Percentiles rank a stretch among this genome's conserved stretches.
These are phyloP conservation scores for Phoma sp. DNA, from an alignment of 2,329 filamentous ascomycete species.

Conservation along the genomic window DNA sequence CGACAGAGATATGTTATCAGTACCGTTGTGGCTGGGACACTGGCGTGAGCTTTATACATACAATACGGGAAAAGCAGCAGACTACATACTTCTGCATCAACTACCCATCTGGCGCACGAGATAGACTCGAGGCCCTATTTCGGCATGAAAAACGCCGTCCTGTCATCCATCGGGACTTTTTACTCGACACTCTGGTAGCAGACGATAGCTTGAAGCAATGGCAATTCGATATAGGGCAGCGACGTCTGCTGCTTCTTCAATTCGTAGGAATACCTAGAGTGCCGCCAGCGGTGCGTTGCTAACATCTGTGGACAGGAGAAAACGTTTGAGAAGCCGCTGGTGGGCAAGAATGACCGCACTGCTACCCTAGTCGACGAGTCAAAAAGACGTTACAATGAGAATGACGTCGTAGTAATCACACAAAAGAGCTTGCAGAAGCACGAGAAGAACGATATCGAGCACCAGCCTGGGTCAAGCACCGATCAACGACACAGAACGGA, in stretches of 20 bases:
- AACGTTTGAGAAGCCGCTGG: neutral
- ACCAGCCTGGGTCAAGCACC: too few relatives aligned
- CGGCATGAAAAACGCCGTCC: constrained; percentile 7
- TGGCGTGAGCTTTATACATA: constrained; percentile 26
- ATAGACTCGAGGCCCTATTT: neutral
- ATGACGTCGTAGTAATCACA: too few relatives aligned
- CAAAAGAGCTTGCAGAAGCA: too few relatives aligned
- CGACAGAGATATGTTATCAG: constrained; percentile 28
- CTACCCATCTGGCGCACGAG: neutral
- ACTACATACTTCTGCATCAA: constrained; percentile 12
- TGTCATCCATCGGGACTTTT: constrained; percentile 25
- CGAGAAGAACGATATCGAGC: too few relatives aligned
- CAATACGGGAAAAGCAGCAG: constrained; percentile 15
- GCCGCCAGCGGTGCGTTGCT: neutral
- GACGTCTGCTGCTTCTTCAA: constrained; percentile 18
- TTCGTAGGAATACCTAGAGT: constrained; percentile 10
- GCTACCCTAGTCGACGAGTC: too few relatives aligned
- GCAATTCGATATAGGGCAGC: constrained; percentile 26
- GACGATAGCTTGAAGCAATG: constrained; percentile 30
- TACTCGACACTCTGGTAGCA: constrained; percentile 27
- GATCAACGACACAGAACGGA: neutral
- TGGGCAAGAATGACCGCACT: too few relatives aligned
- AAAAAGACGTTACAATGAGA: too few relatives aligned
- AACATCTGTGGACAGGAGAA: neutral
- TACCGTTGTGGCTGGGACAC: constrained; percentile 31